Conservation (phyloP, 2,329 filamentous ascomycete genomes). For the Ustilaginoidea virens region DNA sequence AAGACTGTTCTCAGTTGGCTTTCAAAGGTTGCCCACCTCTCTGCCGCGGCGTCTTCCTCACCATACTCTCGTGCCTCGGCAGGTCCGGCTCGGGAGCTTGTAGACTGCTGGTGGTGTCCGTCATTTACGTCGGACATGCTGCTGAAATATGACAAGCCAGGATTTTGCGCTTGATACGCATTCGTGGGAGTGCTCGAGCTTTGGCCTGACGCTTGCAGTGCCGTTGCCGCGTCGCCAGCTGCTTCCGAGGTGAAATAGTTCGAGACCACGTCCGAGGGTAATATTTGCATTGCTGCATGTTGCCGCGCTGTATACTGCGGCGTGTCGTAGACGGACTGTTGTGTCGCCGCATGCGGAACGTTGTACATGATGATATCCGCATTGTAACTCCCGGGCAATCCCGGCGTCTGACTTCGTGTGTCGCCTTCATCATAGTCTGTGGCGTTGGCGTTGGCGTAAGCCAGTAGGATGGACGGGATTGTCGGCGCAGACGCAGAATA, state of each 20-base stretch:
- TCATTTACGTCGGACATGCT: slow-evolving; percentile 30
- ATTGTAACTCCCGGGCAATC: slow-evolving; percentile 43
- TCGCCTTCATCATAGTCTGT: slow-evolving; percentile 52
- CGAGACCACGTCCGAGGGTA: slow-evolving; percentile 33
- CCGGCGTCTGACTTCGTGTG: slow-evolving; percentile 37
- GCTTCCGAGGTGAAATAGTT: slow-evolving; percentile 49
- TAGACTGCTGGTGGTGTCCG: slow-evolving; percentile 15
- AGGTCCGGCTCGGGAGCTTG: slow-evolving; percentile 20
- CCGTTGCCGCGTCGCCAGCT: slow-evolving; percentile 36
- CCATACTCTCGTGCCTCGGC: slow-evolving; percentile 40
- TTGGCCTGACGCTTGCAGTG: slow-evolving; percentile 32
- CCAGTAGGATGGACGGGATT: slow-evolving; percentile 30
- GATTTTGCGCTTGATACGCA: slow-evolving; percentile 54
- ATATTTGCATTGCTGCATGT: slow-evolving; percentile 61
- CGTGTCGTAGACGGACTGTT: slow-evolving; percentile 57
- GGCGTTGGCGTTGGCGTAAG: slow-evolving; percentile 46
- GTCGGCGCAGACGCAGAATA: slow-evolving; percentile 44
- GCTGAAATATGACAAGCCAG: slow-evolving; percentile 34
- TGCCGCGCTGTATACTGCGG: slow-evolving; percentile 64
- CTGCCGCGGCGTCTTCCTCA: slow-evolving; percentile 42
- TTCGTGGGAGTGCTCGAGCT: slow-evolving; percentile 33
- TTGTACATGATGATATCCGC: slow-evolving; percentile 64
- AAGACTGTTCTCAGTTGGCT: slow-evolving; percentile 51
- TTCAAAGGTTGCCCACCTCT: slow-evolving; percentile 53
- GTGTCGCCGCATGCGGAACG: slow-evolving; percentile 47